A percentile compares a stretch with the other conserved stretches of the same genome.
Conservation (phyloP, 2,329 filamentous ascomycete genomes). For the Trichoderma atroviride region DNA sequence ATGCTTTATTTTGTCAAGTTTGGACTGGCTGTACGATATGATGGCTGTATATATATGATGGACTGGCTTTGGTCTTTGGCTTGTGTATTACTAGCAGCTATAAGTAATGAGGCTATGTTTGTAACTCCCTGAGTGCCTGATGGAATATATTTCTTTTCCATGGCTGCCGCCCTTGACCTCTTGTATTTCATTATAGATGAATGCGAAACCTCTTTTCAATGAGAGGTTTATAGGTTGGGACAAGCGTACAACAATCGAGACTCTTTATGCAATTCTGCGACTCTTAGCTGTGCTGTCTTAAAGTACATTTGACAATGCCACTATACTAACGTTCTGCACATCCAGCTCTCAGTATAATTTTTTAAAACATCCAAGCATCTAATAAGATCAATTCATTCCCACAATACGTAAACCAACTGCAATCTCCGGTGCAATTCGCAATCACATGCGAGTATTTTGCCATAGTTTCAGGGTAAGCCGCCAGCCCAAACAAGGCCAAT, state of each 20-base stretch:
- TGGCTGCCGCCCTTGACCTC: too few species aligned
- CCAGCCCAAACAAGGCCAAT: not conserved
- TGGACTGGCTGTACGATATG: not conserved
- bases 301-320: not conserved
- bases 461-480: conserved; percentile 3
- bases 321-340: not conserved
- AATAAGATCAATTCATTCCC: not conserved
- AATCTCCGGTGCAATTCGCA: not conserved
- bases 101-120: not conserved
- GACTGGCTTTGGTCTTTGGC: not conserved
- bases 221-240: too few species aligned
- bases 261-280: not conserved
- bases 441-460: not conserved
- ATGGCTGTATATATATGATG: not conserved
- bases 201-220: not conserved
- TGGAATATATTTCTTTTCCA: not conserved
- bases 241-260: not conserved
- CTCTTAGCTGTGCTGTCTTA: not conserved
- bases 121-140: not conserved
- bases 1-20: not conserved
- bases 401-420: not conserved
- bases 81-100: not conserved
- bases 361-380: not conserved
- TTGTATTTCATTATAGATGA: not conserved
- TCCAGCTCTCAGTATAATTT: too few species aligned